Conservation (phyloP, 441 rosid species). For the Hura crepitans region DNA sequence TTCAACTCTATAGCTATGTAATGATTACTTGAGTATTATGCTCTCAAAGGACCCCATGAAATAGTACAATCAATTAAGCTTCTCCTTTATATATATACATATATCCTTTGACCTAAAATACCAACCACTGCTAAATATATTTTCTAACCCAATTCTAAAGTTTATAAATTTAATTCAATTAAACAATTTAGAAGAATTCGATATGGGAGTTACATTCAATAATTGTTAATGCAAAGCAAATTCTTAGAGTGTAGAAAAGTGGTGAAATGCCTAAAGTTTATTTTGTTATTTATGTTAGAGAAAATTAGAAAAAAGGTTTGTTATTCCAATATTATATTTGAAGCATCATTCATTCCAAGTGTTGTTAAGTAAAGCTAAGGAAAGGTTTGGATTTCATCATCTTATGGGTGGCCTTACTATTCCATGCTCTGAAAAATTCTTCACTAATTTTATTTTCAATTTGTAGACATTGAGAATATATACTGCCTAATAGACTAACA, state of each 20-base stretch:
- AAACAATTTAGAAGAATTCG: background rate
- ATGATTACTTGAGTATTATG: too few species aligned
- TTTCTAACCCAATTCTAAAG: background rate
- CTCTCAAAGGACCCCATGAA: too few species aligned
- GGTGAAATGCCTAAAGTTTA: conserved; percentile 67
- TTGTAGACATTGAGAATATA: background rate
- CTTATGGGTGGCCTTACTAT: conserved; percentile 70
- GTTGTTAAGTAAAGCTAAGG: conserved; percentile 60
- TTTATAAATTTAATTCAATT: background rate
- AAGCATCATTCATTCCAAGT: conserved; percentile 54
- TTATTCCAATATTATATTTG: conserved; percentile 67
- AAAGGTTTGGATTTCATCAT: conserved; percentile 74
- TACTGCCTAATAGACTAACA: background rate
- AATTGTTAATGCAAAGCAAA: conserved; percentile 14
- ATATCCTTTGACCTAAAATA: background rate
- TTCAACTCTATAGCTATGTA: too few species aligned
- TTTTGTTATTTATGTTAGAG: conserved; percentile 72
- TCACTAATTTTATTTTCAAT: conserved; percentile 30
- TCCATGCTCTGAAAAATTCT: conserved; percentile 70
- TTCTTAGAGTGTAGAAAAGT: background rate
- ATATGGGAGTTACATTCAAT: conserved; percentile 23
- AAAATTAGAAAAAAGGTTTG: conserved; percentile 50
- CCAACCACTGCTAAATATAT: background rate
- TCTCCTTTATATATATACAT: background rate
- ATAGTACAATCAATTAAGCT: too few species aligned